Base-by-base conservation (phyloP, 148 eudicot species). In the Arbutus unedo region DNA sequence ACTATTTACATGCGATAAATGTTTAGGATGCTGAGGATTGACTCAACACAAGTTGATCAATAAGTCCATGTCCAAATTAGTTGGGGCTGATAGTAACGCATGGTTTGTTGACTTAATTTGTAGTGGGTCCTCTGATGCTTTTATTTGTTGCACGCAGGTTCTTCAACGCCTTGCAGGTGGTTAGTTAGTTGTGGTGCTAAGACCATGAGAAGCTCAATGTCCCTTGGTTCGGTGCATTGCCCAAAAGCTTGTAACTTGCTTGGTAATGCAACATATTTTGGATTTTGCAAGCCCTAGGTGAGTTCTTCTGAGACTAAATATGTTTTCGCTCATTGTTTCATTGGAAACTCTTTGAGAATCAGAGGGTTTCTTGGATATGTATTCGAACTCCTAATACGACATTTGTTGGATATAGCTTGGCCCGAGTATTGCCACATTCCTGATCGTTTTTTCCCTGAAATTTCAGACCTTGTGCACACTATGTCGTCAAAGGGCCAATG, bases 211-310 rank as follows among this genome's bases (percentile, higher is more conserved):
- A 90, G 97, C 97, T 54, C 97, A 96, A 82, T 90, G 93, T 78
- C 97, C 96, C 81, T 89, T 96, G 79, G 95, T 93, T 83, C 91
- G 99, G 73, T 91, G 93, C 85, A 92, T 96, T 84, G 94, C 95
- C 31, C 92, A 97, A 68, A 97, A 96, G 87, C 89, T 96, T 66
- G 86, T 96, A 50, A 92, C 98, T 85, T 96, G 97, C 89, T 89
- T 94, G 88, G 96, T 96, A 43, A 77, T 96, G 87, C 96, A 94
- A 84, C 99, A 98, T 78, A 62, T 96, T 66, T 84, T 96, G 92
- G 91, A 92, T 87, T 94, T 94, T 43, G 99, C 94, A 47, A 89
- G 93, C 88, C 99, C 99, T 2, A 84, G 60, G 99, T 94, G 86
- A 93, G 99, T 92, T 85, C 71, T 66, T 76, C n/a, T 11, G 44